Base-by-base conservation (phyloP, 257 asterid species). In the Solanum bulbocastanum region DNA sequence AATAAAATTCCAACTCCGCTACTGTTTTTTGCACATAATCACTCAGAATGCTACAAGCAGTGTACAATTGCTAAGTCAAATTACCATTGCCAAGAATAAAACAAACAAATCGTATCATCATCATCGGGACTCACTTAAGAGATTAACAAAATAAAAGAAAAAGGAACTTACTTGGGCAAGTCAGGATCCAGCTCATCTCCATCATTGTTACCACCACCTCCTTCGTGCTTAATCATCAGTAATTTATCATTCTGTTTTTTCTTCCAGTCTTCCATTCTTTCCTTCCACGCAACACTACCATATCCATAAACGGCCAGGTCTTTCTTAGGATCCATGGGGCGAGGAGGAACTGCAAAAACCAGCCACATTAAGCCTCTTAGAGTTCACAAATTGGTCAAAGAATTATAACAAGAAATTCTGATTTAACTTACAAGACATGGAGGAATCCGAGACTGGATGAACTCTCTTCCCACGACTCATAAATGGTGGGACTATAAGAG, bases 221-320 rank as follows among this genome's bases (percentile, higher is more conserved):
- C 98, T 91, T 96, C 95, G 90, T 96, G 99, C 94, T 93, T 96
- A 85, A 97, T 98, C 86, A 97, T 98, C 91, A 96, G 99, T 72
- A 97, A 95, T 68, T 93, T 95, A 33, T 94, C 98, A 87, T 93
- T 96, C 88, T 96, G 99, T 93, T 95, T 97, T 91, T 91, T 96
- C 92, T 96, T 97, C 99, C 99, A 97, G 72, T 97, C 99, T 76
- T 97, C 99, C 98, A 97, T 96, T 89, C 98, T 96, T 82, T 97
- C 99, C 89, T 97, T 97, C 99, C 99, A 97, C 1, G 99, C 99
- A 68, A 97, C 96, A 49, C 98, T 96, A 8, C 99, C 99, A 68
- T 97, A 96, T 4, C 99, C 99, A 86, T 97, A 97, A 20, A 97
- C 98, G 1, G 99, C 99, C 23, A 97, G 92, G 37, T 97, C 99